Percentiles rank a stretch among this genome's conserved stretches.
Conservation (phyloP, 306 rosid species). For the Vigna trinervia region DNA sequence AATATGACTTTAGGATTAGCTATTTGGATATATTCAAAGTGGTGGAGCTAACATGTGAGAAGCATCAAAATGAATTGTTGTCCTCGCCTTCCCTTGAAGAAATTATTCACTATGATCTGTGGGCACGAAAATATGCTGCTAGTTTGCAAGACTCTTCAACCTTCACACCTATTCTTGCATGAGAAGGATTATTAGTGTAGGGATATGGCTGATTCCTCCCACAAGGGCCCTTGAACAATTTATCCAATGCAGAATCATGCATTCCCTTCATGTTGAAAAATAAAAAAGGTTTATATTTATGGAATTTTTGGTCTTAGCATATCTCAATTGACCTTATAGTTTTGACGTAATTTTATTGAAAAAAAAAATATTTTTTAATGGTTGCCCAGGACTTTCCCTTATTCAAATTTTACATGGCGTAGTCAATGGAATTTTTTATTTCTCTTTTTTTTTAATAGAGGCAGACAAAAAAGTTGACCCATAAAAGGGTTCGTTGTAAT, state of each 20-base stretch:
- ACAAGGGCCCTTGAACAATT: constrained; percentile 38
- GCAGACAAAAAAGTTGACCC: neutral
- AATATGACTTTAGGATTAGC: constrained; percentile 66
- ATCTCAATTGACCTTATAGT: constrained; percentile 20
- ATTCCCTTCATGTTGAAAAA: constrained; percentile 37
- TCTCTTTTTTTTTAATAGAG: neutral
- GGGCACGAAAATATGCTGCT: constrained; percentile 91
- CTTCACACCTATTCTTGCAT: constrained; percentile 66
- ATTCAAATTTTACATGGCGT: neutral
- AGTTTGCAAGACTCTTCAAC: constrained; percentile 56
- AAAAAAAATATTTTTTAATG: neutral
- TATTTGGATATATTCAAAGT: constrained; percentile 94
- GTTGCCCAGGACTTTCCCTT: neutral
- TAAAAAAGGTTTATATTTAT: neutral
- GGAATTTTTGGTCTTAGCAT: constrained; percentile 8
- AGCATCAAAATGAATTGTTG: constrained; percentile 73
- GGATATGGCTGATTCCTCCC: too few relatives aligned
- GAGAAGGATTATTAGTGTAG: constrained; percentile 29
- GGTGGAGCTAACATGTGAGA: constrained; percentile 89
- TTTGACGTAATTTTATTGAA: constrained; percentile 15
- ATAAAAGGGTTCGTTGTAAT: neutral
- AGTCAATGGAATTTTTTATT: neutral
- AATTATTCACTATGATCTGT: constrained; percentile 80
- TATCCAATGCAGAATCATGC: constrained; percentile 40
- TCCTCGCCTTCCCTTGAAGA: constrained; percentile 90